Evolutionary conservation across 768 basidiomycete species (phyloP).

Genomic region (Lanmaoa rubissima): DNA sequence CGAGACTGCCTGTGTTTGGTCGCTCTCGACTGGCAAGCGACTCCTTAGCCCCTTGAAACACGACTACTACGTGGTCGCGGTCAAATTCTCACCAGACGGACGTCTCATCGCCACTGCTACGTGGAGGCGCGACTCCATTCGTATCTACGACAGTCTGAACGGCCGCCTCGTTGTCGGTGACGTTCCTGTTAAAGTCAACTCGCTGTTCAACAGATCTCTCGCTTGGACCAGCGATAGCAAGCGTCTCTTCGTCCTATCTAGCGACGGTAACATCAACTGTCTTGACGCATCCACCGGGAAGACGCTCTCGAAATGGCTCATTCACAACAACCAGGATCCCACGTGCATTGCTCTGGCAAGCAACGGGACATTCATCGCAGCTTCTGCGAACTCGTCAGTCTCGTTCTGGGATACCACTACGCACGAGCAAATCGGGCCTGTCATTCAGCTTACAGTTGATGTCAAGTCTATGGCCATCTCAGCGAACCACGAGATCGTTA

Average conservation of each 20-base stretch:
- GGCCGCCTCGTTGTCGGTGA: too few species aligned
- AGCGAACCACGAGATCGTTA: not conserved
- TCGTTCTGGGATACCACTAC: constrained; percentile 10
- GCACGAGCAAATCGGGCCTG: not conserved
- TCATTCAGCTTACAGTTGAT: not conserved
- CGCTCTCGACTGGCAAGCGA: not conserved
- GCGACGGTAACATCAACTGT: not conserved
- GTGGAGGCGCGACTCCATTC: rapidly evolving
- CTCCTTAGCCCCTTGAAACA: not conserved
- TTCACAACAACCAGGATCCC: not conserved
- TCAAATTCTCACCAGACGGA: not conserved
- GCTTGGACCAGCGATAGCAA: constrained; percentile 4
- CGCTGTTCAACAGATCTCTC: not conserved
- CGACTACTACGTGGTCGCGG: rapidly evolving
- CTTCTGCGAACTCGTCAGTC: not conserved
- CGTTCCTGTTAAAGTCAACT: not conserved
- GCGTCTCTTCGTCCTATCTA: not conserved
- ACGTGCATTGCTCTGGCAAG: not conserved
- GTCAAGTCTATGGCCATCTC: constrained; percentile 4
- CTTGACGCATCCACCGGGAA: not conserved
- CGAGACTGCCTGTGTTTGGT: not conserved
- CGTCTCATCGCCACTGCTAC: not conserved
- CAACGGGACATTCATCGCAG: constrained; percentile 2
- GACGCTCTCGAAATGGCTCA: not conserved
- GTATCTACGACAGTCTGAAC: not conserved